These are phyloP conservation scores for Paracoccidioides brasiliensis DNA, from an alignment of 2,329 filamentous ascomycete species.

Conservation along the genomic window DNA sequence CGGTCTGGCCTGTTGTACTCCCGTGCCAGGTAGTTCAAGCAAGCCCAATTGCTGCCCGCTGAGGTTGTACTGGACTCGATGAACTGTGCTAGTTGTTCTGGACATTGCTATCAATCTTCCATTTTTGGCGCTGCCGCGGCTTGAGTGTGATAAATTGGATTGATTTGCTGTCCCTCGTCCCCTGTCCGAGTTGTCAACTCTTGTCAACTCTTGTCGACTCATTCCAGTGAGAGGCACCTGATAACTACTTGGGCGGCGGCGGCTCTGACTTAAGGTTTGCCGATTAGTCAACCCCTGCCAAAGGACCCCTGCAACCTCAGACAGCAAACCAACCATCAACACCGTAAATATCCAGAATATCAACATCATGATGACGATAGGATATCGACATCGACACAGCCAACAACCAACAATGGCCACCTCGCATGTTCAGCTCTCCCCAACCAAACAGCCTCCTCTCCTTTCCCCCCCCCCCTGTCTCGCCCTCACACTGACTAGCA, in stretches of 20 bases:
- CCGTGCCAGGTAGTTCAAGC: not conserved
- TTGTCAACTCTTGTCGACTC: no score
- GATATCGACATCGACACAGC: not conserved
- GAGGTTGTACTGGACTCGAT: not conserved
- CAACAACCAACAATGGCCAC: not conserved
- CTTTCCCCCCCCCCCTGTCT: not conserved
- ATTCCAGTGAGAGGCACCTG: no score
- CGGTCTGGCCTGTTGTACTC: not conserved
- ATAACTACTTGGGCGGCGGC: no score
- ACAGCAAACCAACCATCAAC: no score
- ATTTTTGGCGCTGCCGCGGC: no score
- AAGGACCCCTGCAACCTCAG: no score
- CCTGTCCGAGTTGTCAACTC: no score
- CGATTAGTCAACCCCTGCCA: no score
- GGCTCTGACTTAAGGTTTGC: no score
- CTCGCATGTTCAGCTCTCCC: not conserved
- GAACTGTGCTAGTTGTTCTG: not conserved
- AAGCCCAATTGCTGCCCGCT: not conserved
- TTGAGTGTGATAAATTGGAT: not conserved
- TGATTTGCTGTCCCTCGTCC: not conserved
- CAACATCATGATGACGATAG: not conserved
- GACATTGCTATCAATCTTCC: not conserved
- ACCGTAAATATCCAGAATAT: no score
- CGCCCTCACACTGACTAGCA: not conserved
- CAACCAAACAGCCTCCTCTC: not conserved